A percentile compares a stretch with the other conserved stretches of the same genome.
Evolutionary conservation across 768 basidiomycete genomes (phyloP).

Genomic region (Suillus brevipes): DNA sequence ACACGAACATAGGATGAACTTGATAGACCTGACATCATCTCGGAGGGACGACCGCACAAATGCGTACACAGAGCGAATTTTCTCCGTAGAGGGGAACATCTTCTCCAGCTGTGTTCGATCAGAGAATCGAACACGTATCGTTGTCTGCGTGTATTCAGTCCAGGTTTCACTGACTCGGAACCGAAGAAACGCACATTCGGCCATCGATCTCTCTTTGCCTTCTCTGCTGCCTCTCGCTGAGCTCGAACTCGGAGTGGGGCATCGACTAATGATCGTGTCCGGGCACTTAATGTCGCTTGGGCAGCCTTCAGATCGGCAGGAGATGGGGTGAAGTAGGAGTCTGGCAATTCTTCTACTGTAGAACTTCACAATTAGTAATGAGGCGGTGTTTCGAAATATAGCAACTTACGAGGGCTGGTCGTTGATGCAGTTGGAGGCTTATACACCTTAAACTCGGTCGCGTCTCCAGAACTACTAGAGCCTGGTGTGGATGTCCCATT

Average conservation of each 20-base stretch:
- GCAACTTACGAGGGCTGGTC: slow-evolving; percentile 35
- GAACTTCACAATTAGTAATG: slow-evolving; percentile 10
- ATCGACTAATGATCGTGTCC: slow-evolving; percentile 61
- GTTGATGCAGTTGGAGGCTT: slow-evolving; percentile 39
- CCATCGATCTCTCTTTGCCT: slow-evolving; percentile 65
- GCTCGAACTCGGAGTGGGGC: slow-evolving; percentile 71
- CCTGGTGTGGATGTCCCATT: neutral
- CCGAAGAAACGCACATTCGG: slow-evolving; percentile 51
- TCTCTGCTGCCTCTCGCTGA: slow-evolving; percentile 60
- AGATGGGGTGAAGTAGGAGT: slow-evolving; percentile 74
- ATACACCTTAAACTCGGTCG: slow-evolving; percentile 47
- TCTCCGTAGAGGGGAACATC: slow-evolving; percentile 72
- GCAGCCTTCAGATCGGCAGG: slow-evolving; percentile 67
- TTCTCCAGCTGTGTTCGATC: slow-evolving; percentile 83
- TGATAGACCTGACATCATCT: slow-evolving; percentile 75
- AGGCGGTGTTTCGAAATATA: slow-evolving; percentile 1
- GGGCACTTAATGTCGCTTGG: slow-evolving; percentile 60
- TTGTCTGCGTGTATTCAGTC: slow-evolving; percentile 53
- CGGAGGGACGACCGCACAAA: slow-evolving; percentile 73
- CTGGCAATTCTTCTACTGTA: slow-evolving; percentile 55
- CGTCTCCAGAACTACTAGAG: neutral
- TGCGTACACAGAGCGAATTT: slow-evolving; percentile 81
- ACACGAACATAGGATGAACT: slow-evolving; percentile 80
- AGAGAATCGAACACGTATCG: slow-evolving; percentile 76
- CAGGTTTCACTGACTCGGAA: neutral